Conservation (phyloP, 2,329 filamentous ascomycete species). For the Hymenotorrendiella dingleyae region DNA sequence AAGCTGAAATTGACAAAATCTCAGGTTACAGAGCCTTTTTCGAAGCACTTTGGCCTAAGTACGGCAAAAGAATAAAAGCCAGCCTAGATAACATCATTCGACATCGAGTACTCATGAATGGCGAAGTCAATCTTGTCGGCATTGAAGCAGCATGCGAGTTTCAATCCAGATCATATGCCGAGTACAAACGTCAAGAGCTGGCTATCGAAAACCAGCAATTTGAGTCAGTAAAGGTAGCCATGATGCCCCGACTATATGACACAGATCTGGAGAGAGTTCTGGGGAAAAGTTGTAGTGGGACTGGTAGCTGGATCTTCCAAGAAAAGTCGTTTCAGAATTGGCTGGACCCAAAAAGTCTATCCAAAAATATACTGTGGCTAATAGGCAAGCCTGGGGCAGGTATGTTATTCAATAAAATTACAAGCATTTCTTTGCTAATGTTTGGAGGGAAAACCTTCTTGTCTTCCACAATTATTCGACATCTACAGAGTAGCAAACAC, state of each 20-base stretch:
- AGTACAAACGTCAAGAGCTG: constrained; percentile 2
- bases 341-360: background rate
- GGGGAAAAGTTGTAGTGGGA: background rate
- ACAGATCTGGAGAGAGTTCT: background rate
- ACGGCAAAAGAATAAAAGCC: constrained; percentile 15
- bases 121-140: constrained; percentile 4
- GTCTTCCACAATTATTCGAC: background rate
- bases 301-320: background rate
- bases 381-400: background rate
- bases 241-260: background rate
- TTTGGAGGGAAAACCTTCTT: background rate
- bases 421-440: background rate
- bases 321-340: background rate
- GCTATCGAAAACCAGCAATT: background rate
- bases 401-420: background rate
- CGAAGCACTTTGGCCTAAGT: constrained; percentile 29
- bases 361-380: background rate
- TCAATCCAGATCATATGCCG: constrained; percentile 1
- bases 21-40: constrained; percentile 27
- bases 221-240: background rate
- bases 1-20: background rate
- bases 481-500: background rate
- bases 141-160: constrained; percentile 6
- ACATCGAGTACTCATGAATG: constrained; percentile 7
- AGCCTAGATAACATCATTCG: constrained; percentile 5